Conservation (phyloP, 495 filamentous ascomycete genomes). For the Aspergillus diversus region DNA sequence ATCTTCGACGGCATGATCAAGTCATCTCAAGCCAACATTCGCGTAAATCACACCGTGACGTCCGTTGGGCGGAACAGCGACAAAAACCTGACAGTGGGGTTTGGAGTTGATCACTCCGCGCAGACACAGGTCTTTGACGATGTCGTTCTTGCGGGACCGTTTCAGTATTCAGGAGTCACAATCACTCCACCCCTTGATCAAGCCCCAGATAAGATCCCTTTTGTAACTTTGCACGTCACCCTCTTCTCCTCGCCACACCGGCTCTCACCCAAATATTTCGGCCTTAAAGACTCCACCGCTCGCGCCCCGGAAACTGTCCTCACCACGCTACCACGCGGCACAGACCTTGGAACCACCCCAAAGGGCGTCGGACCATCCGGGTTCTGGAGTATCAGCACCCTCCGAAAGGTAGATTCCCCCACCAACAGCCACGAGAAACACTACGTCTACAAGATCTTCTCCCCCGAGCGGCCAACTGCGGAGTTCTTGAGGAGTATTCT, state of each 20-base stretch:
- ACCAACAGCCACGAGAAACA: conserved; percentile 53
- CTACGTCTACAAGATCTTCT: conserved; percentile 97
- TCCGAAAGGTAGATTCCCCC: conserved; percentile 59
- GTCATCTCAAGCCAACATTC: conserved; percentile 59
- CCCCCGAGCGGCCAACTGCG: conserved; percentile 65
- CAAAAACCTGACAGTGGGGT: conserved; percentile 55
- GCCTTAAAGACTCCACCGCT: conserved; percentile 53
- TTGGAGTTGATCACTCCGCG: conserved; percentile 34
- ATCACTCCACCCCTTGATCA: conserved; percentile 54
- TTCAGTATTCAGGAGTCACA: conserved; percentile 73
- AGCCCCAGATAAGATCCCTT: conserved; percentile 73
- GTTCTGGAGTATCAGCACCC: conserved; percentile 87
- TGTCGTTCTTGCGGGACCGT: conserved; percentile 77
- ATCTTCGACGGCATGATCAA: conserved; percentile 86
- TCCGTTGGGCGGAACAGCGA: conserved; percentile 54
- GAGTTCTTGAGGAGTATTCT: conserved; percentile 61
- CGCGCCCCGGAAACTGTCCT: conserved; percentile 72
- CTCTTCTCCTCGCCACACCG: conserved; percentile 77
- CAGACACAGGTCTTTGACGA: conserved; percentile 64
- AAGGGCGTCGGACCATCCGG: conserved; percentile 67
- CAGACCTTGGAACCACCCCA: conserved; percentile 50
- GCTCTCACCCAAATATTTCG: conserved; percentile 72
- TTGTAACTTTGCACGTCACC: conserved; percentile 83
- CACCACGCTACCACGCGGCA: conserved; percentile 73
- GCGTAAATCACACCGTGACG: conserved; percentile 72